Percentiles rank a stretch among this genome's conserved stretches.
These are phyloP conservation scores for Xylariaceae sp. DNA, from an alignment of 2,329 filamentous ascomycete genomes.

Conservation along the genomic window DNA sequence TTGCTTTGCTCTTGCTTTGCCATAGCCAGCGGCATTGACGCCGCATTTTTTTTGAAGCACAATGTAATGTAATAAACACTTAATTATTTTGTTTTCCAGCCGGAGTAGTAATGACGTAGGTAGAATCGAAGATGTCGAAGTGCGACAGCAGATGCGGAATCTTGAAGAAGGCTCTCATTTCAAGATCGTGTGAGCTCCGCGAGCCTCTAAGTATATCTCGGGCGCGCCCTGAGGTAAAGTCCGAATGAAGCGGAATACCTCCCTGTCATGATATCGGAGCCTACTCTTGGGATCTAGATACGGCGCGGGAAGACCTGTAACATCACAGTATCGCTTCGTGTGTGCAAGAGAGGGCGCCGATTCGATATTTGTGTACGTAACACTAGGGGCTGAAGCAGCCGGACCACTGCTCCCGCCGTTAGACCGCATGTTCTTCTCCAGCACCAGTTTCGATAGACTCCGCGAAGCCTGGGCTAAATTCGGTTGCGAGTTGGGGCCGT, in stretches of 20 bases:
- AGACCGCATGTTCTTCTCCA: conserved; percentile 69
- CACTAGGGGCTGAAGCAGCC: conserved; percentile 56
- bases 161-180: conserved; percentile 54
- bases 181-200: conserved; percentile 87
- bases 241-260: conserved; percentile 82
- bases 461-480: conserved; percentile 88
- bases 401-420: conserved; percentile 26
- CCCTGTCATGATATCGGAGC: conserved; percentile 85
- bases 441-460: conserved; percentile 77
- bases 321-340: conserved; percentile 87
- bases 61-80: neutral
- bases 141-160: neutral
- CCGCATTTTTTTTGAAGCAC: neutral
- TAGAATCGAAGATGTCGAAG: neutral
- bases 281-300: conserved; percentile 95
- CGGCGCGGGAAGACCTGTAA: conserved; percentile 85
- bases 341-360: conserved; percentile 83
- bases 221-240: conserved; percentile 73
- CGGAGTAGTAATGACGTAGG: neutral
- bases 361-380: conserved; percentile 95
- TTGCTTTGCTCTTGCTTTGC: neutral
- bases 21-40: neutral
- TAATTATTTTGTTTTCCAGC: neutral
- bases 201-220: conserved; percentile 82
- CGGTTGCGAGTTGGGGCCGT: conserved; percentile 39